Percentiles rank a stretch among this genome's conserved stretches.
Conservation (phyloP, 1,284 basidiomycete genomes). For the Trichosporon asahii region DNA sequence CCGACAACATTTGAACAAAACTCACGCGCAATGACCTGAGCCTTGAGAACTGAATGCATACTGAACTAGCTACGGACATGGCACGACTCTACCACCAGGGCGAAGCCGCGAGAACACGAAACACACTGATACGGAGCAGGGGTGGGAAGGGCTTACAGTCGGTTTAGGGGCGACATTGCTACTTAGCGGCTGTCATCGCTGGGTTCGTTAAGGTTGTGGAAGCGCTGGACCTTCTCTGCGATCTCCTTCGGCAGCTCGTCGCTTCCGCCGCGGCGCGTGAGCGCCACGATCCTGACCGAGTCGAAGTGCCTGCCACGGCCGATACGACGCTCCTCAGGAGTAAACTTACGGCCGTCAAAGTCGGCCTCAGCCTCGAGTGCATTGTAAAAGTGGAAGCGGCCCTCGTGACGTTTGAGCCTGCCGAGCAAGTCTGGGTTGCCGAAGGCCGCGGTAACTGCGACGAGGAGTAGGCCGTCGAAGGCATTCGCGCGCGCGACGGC, state of each 20-base stretch:
- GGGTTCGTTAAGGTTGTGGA: neutral
- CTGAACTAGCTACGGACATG: no score
- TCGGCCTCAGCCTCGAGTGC: neutral
- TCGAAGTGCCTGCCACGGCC: neutral
- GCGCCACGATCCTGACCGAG: neutral
- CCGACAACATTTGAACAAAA: no score
- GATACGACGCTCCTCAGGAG: neutral
- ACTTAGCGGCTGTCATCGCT: no score
- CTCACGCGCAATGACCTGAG: no score
- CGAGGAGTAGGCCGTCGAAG: neutral
- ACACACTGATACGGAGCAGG: no score
- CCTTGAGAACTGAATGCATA: no score
- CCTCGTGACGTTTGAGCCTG: neutral
- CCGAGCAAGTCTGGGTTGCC: neutral
- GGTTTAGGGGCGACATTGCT: no score
- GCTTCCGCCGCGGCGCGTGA: neutral
- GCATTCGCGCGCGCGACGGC: neutral
- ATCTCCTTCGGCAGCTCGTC: neutral
- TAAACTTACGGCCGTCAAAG: neutral
- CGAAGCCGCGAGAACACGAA: no score
- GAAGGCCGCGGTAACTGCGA: neutral
- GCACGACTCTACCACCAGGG: no score
- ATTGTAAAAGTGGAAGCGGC: neutral
- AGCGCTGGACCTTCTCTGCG: neutral
- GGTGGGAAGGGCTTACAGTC: no score